phyloP scores from a whole-genome alignment of 2,329 filamentous ascomycete species.

The Fusarium lateritium region DNA sequence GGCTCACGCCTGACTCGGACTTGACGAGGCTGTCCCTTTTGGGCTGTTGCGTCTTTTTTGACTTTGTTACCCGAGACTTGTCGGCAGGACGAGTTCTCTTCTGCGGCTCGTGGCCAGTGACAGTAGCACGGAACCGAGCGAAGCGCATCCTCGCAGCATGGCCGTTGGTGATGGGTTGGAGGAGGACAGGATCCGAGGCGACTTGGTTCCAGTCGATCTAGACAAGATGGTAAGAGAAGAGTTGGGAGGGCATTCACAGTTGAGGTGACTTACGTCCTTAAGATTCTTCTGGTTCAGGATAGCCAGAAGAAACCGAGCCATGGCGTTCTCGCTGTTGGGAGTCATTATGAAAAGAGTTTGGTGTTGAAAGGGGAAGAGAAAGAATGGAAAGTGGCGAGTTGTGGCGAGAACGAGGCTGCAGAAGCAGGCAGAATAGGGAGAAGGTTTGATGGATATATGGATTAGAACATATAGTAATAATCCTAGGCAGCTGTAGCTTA shows the following conservation, averaged over 20 bases:
- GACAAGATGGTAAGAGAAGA: constrained; percentile 32
- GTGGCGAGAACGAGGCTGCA: constrained; percentile 31
- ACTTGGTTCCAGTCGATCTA: constrained; percentile 74
- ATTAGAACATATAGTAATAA: constrained; percentile 33
- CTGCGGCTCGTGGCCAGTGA: constrained; percentile 64
- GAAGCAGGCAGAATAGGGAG: constrained; percentile 35
- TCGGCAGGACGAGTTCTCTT: constrained; percentile 60
- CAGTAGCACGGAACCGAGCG: constrained; percentile 65
- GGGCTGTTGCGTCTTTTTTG: constrained; percentile 54
- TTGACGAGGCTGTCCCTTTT: constrained; percentile 59
- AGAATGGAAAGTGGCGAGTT: constrained; percentile 10
- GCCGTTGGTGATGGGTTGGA: constrained; percentile 70
- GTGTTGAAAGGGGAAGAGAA: constrained; percentile 1
- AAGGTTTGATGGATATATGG: constrained; percentile 32
- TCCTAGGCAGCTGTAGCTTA: constrained; percentile 41
- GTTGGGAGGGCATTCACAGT: not conserved
- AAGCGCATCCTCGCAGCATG: constrained; percentile 74
- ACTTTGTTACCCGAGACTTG: constrained; percentile 64
- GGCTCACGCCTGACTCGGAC: constrained; percentile 54
- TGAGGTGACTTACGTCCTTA: constrained; percentile 66
- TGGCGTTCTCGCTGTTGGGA: constrained; percentile 69
- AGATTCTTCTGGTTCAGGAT: constrained; percentile 73
- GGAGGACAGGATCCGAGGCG: constrained; percentile 67
- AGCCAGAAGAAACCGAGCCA: constrained; percentile 71
- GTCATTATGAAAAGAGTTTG: constrained; percentile 60